phyloP scores from a whole-genome alignment of 345 rosid species.

The Gossypium longicalyx region DNA sequence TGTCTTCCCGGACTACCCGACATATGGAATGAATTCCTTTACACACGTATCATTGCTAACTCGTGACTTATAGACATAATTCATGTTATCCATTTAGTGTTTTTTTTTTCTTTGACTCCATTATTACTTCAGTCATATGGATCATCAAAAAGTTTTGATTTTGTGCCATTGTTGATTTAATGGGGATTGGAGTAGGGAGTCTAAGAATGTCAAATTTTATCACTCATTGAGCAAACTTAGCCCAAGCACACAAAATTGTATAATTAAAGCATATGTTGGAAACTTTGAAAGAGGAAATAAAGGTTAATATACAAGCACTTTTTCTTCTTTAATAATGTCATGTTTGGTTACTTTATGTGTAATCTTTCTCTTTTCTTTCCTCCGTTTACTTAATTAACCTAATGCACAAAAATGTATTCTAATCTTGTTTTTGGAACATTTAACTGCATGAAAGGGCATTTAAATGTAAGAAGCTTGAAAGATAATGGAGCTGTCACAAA shows the following conservation, averaged over 20 bases:
- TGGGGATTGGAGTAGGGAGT: slow-evolving; percentile 1
- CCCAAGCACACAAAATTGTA: slow-evolving; percentile 10
- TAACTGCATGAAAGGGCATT: no score
- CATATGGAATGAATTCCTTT: slow-evolving; percentile 85
- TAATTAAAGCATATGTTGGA: slow-evolving; percentile 14
- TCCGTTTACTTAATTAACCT: no score
- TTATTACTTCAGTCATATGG: no score
- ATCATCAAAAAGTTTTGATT: background rate
- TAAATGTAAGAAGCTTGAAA: background rate
- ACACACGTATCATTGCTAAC: slow-evolving; percentile 58
- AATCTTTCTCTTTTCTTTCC: background rate
- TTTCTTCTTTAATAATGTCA: background rate
- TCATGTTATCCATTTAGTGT: background rate
- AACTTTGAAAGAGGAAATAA: slow-evolving; percentile 15
- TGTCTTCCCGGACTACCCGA: slow-evolving; percentile 95
- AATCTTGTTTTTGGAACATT: no score
- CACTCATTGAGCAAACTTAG: background rate
- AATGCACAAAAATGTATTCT: no score
- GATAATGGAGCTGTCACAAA: background rate
- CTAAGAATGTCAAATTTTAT: background rate
- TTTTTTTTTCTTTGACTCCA: background rate
- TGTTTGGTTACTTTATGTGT: background rate
- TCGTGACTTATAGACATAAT: slow-evolving; percentile 35
- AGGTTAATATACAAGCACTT: background rate
- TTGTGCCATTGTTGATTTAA: slow-evolving; percentile 12